phyloP scores from a whole-genome alignment of 208 protist genomes.

The Acanthamoeba sp. region DNA sequence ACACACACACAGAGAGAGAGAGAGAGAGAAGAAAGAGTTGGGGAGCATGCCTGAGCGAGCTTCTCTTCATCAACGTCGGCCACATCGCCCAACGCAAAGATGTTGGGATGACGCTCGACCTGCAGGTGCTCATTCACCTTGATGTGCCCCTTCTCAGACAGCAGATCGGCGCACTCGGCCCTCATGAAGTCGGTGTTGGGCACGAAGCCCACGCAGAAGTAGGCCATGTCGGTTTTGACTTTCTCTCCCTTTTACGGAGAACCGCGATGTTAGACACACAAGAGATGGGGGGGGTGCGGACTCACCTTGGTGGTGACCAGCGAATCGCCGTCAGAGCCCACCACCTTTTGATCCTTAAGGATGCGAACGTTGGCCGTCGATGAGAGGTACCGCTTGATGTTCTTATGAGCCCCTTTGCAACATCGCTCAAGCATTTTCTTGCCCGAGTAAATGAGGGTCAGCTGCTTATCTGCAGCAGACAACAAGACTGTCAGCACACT shows the following conservation, averaged over 20 bases:
- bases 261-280: too few species aligned
- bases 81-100: not conserved
- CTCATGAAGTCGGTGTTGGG: constrained; percentile 29
- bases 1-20: not conserved
- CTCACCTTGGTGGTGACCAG: not conserved
- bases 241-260: not conserved
- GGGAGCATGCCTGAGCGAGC: not conserved
- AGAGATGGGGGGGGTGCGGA: too few species aligned
- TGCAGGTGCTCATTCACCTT: constrained; percentile 12
- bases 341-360: not conserved
- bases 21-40: not conserved
- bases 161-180: not conserved
- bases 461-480: not conserved
- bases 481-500: not conserved
- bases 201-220: constrained; percentile 4
- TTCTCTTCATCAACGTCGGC: constrained; percentile 33
- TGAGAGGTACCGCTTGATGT: not conserved
- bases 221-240: not conserved
- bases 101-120: constrained; percentile 5
- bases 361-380: not conserved
- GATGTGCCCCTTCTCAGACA: not conserved
- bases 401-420: not conserved
- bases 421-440: constrained; percentile 9
- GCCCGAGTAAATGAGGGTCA: not conserved
- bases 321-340: not conserved